Conservation (phyloP, 805 yeast species). For the Jamesozyma spencerorum region DNA sequence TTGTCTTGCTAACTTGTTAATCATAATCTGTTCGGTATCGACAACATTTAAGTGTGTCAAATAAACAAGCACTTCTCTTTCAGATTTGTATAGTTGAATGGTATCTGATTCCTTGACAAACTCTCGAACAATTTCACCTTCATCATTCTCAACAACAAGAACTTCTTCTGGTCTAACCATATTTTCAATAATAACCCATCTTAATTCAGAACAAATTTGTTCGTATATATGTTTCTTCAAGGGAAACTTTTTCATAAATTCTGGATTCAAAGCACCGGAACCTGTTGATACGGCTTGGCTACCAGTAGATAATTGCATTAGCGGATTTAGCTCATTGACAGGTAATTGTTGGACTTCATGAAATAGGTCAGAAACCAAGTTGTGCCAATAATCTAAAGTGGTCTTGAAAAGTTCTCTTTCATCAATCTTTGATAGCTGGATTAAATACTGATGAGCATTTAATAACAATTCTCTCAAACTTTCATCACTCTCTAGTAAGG, state of each 20-base stretch:
- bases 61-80: conserved; percentile 92
- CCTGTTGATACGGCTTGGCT: conserved; percentile 32
- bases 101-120: conserved; percentile 96
- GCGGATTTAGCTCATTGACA: conserved; percentile 58
- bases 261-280: conserved; percentile 84
- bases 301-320: conserved; percentile 55
- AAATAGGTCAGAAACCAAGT: conserved; percentile 72
- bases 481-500: conserved; percentile 50
- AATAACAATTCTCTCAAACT: conserved; percentile 49
- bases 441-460: conserved; percentile 69
- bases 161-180: conserved; percentile 99
- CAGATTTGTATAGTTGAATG: conserved; percentile 85
- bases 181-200: conserved; percentile 90
- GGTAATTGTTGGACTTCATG: conserved; percentile 81
- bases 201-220: conserved; percentile 67
- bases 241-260: conserved; percentile 63
- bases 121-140: conserved; percentile 97
- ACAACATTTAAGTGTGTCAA: conserved; percentile 90
- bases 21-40: conserved; percentile 91
- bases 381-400: conserved; percentile 89
- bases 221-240: conserved; percentile 79
- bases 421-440: conserved; percentile 79
- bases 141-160: conserved; percentile 92
- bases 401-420: conserved; percentile 95
- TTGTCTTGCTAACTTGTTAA: conserved; percentile 81